Percentiles rank a stretch among this genome's conserved stretches.
Evolutionary conservation across 1,139 yeast species (phyloP).

Genomic region (Hanseniaspora gamundiae): DNA sequence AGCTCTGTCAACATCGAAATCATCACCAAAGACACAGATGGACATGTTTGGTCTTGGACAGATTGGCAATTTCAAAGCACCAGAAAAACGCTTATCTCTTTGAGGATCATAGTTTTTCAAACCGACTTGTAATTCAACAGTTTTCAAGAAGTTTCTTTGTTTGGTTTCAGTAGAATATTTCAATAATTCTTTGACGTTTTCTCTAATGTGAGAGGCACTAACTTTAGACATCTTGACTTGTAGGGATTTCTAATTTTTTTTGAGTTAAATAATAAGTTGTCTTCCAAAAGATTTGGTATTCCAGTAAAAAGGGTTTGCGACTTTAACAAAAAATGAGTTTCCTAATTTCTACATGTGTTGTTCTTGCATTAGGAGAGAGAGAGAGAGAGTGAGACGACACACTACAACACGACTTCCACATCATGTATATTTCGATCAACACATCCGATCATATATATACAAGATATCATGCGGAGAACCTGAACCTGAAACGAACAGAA

Average conservation of each 20-base stretch:
- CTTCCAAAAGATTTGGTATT: constrained; percentile 40
- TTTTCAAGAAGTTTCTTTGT: constrained; percentile 99
- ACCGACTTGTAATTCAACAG: constrained; percentile 99
- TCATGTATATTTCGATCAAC: too few species aligned
- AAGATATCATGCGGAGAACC: not conserved
- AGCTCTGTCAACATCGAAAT: constrained; percentile 99
- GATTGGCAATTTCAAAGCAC: constrained; percentile 95
- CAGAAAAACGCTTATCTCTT: constrained; percentile 99
- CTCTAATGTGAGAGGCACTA: constrained; percentile 89
- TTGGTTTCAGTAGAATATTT: constrained; percentile 88
- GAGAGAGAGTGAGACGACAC: not conserved
- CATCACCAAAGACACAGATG: constrained; percentile 99
- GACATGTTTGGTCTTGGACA: constrained; percentile 99
- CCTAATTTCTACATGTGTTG: constrained; percentile 1
- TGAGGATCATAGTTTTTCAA: constrained; percentile 99
- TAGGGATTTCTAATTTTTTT: constrained; percentile 99
- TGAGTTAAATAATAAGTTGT: constrained; percentile 55
- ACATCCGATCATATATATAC: too few species aligned
- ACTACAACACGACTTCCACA: not conserved
- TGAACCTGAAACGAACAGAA: not conserved
- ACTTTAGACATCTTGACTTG: constrained; percentile 74
- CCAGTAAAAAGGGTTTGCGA: constrained; percentile 21
- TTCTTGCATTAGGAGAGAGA: not conserved
- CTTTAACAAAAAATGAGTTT: constrained; percentile 11
- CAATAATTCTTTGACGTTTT: constrained; percentile 86